These are phyloP conservation scores for Fusarium devonianum DNA, from an alignment of 2,329 filamentous ascomycete species.

Conservation along the genomic window DNA sequence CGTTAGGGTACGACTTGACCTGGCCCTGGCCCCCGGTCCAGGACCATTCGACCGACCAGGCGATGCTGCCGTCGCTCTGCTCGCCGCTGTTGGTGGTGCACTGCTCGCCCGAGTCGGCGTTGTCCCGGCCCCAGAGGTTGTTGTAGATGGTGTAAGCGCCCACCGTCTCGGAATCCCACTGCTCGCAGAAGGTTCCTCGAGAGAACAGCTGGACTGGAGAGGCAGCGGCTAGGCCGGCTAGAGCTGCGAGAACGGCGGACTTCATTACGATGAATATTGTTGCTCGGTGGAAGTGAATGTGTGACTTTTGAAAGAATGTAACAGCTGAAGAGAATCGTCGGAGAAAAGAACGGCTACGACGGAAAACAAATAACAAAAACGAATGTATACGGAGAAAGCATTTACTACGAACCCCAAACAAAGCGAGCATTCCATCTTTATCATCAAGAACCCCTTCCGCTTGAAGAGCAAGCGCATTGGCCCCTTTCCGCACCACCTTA, in stretches of 20 bases:
- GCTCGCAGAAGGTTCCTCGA: slow-evolving; percentile 27
- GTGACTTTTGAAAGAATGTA: not conserved
- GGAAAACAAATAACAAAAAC: not conserved
- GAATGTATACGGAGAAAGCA: not conserved
- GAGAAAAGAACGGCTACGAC: not conserved
- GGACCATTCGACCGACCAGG: slow-evolving; percentile 51
- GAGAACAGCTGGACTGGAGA: slow-evolving; percentile 5
- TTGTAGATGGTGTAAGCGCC: slow-evolving; percentile 47
- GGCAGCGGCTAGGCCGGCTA: slow-evolving; percentile 16
- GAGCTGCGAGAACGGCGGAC: slow-evolving; percentile 14
- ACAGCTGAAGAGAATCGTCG: not conserved
- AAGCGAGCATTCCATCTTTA: not conserved
- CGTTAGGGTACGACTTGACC: slow-evolving; percentile 55
- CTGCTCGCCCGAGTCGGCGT: slow-evolving; percentile 46
- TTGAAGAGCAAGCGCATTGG: too few relatives aligned
- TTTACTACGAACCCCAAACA: not conserved
- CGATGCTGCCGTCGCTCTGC: slow-evolving; percentile 43
- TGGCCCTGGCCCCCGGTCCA: slow-evolving; percentile 48
- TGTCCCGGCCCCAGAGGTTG: slow-evolving; percentile 51
- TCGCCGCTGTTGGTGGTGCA: slow-evolving; percentile 49
- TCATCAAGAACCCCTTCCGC: not conserved
- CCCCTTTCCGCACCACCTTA: not conserved
- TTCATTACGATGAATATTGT: slow-evolving; percentile 1
- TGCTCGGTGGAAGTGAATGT: not conserved
- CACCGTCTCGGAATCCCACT: slow-evolving; percentile 33